These are phyloP conservation scores for Lotmaria passim DNA, from an alignment of 208 protist genomes.

Conservation along the genomic window DNA sequence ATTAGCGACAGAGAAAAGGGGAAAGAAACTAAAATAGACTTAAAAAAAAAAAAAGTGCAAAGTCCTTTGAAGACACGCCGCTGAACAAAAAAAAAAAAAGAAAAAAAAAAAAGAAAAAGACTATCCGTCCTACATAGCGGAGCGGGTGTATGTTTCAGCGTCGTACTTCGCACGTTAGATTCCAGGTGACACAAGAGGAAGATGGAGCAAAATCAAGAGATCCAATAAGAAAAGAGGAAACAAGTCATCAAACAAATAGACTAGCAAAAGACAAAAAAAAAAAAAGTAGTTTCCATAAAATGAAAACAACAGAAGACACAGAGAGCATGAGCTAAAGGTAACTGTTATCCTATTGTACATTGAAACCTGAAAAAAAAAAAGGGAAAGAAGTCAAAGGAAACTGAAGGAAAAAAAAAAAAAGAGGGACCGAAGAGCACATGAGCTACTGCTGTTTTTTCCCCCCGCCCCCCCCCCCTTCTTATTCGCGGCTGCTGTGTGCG, in stretches of 20 bases:
- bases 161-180: neutral
- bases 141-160: neutral
- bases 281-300: conserved; percentile 6
- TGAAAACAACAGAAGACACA: conserved; percentile 12
- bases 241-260: neutral
- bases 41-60: conserved; percentile 7
- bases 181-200: neutral
- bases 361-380: too few relatives aligned
- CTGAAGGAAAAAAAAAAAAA: conserved; percentile 21
- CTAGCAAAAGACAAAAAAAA: conserved; percentile 17
- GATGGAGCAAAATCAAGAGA: conserved; percentile 7
- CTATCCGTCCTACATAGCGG: neutral
- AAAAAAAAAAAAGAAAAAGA: conserved; percentile 1
- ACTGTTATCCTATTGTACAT: too few relatives aligned
- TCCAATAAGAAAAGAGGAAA: neutral
- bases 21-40: neutral
- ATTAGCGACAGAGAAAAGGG: too few relatives aligned
- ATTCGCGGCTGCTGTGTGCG: conserved; percentile 14
- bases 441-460: neutral
- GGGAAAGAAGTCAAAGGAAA: conserved; percentile 9
- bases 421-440: too few relatives aligned
- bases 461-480: neutral
- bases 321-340: too few relatives aligned
- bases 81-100: neutral
- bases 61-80: neutral